phyloP scores from a whole-genome alignment of 2,329 filamentous ascomycete genomes.

The Trichoderma polysporum region DNA sequence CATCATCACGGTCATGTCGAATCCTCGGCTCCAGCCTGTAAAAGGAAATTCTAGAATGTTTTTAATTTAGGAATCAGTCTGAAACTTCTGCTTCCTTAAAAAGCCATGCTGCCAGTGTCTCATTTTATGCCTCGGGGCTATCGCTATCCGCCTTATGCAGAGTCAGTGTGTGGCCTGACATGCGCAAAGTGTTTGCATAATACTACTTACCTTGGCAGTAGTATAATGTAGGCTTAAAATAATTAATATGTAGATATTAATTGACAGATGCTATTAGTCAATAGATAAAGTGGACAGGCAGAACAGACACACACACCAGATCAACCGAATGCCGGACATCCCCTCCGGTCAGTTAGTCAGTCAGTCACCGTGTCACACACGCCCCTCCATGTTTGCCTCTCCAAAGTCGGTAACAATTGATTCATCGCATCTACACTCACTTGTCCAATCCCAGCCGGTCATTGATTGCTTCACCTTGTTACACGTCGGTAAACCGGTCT shows the following conservation, averaged over 20 bases:
- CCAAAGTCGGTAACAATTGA: no score
- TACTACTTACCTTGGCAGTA: not conserved
- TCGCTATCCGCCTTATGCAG: not conserved
- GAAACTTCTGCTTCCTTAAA: no score
- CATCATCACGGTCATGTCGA: not conserved
- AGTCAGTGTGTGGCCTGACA: not conserved
- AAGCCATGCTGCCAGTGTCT: no score
- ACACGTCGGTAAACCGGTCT: not conserved
- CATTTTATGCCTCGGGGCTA: not conserved
- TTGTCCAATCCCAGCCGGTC: not conserved
- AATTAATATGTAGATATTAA: not conserved
- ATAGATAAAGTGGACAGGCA: not conserved
- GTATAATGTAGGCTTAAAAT: no score
- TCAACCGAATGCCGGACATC: not conserved
- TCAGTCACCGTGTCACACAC: not conserved
- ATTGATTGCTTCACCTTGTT: not conserved
- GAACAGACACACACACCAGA: not conserved
- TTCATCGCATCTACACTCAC: not conserved
- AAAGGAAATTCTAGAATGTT: not conserved
- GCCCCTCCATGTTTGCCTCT: not conserved
- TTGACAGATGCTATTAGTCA: not conserved
- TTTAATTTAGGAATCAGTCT: not conserved
- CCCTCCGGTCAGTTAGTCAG: no score
- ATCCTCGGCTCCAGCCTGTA: no score
- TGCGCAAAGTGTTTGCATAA: not conserved